Evolutionary conservation across 495 filamentous ascomycete genomes (phyloP).

Genomic region (Penicillium ochrochloron): DNA sequence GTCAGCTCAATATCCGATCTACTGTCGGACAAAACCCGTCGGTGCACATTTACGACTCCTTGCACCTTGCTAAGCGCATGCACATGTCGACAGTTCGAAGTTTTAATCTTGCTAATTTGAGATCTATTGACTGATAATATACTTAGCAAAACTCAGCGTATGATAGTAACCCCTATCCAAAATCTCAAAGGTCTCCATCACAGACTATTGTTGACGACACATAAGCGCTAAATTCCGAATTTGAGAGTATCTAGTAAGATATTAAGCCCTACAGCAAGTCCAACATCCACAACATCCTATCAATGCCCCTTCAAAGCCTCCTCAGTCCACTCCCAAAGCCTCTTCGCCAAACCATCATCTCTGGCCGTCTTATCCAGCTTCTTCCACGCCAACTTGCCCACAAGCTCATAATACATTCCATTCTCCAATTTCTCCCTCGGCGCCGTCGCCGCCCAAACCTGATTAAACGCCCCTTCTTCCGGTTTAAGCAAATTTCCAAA

Average conservation of each 20-base stretch:
- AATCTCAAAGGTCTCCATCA: too few relatives aligned
- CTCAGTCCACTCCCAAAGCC: conserved; percentile 62
- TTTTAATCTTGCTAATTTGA: not conserved
- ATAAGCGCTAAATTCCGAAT: not conserved
- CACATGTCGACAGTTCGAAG: not conserved
- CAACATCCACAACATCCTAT: not conserved
- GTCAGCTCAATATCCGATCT: not conserved
- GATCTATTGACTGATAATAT: not conserved
- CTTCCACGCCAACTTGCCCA: conserved; percentile 40
- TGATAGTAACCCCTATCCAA: not conserved
- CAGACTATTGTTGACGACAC: not conserved
- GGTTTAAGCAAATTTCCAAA: conserved; percentile 16
- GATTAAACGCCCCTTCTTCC: conserved; percentile 52
- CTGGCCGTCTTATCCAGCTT: conserved; percentile 24
- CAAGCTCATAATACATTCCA: conserved; percentile 56
- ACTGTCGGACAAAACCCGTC: not conserved
- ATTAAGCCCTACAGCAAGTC: not conserved
- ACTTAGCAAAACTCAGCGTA: not conserved
- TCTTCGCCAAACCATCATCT: conserved; percentile 50
- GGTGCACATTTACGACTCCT: not conserved
- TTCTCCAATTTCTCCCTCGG: conserved; percentile 32
- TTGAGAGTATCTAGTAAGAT: not conserved
- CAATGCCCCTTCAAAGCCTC: conserved; percentile 21
- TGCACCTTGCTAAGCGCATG: not conserved
- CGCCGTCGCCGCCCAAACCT: conserved; percentile 57